These are phyloP conservation scores for Termitomyces sp. DNA, from an alignment of 768 basidiomycete species.

Conservation along the genomic window DNA sequence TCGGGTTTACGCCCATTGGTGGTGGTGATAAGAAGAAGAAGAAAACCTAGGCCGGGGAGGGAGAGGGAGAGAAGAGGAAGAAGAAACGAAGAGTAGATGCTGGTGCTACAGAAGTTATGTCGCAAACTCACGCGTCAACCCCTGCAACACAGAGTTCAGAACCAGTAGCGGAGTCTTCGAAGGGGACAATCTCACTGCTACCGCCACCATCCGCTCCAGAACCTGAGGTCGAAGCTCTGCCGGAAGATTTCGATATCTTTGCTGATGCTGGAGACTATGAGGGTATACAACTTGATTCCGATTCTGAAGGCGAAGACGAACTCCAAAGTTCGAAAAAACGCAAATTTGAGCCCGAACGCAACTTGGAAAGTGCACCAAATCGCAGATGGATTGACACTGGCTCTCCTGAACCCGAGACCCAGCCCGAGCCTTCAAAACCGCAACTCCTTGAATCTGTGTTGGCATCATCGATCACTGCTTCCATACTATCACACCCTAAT, in stretches of 20 bases:
- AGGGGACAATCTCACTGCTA: not conserved
- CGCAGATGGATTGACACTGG: slow-evolving; percentile 45
- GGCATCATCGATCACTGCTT: slow-evolving; percentile 1
- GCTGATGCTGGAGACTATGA: slow-evolving; percentile 82
- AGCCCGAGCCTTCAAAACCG: slow-evolving; percentile 13
- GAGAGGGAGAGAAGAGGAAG: slow-evolving; percentile 37
- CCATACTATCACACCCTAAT: slow-evolving; percentile 6
- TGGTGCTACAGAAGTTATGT: slow-evolving; percentile 16
- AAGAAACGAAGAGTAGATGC: slow-evolving; percentile 42
- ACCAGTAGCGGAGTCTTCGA: not conserved
- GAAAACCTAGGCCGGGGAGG: slow-evolving; percentile 34
- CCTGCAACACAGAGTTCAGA: not conserved
- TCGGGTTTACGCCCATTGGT: slow-evolving; percentile 67
- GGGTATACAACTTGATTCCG: slow-evolving; percentile 55
- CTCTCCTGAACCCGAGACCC: slow-evolving; percentile 32
- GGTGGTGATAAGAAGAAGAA: slow-evolving; percentile 49
- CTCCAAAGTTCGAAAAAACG: slow-evolving; percentile 11
- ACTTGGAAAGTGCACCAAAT: not conserved
- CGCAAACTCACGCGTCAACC: not conserved
- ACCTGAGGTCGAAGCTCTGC: slow-evolving; percentile 34
- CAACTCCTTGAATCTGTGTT: slow-evolving; percentile 11
- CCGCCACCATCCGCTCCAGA: slow-evolving; percentile 12
- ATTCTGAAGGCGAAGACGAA: slow-evolving; percentile 49
- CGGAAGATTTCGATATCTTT: slow-evolving; percentile 84
- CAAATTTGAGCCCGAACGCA: not conserved